Base-by-base conservation (phyloP, 2,329 filamentous ascomycete genomes). In the Ambrosiella beaveri region DNA sequence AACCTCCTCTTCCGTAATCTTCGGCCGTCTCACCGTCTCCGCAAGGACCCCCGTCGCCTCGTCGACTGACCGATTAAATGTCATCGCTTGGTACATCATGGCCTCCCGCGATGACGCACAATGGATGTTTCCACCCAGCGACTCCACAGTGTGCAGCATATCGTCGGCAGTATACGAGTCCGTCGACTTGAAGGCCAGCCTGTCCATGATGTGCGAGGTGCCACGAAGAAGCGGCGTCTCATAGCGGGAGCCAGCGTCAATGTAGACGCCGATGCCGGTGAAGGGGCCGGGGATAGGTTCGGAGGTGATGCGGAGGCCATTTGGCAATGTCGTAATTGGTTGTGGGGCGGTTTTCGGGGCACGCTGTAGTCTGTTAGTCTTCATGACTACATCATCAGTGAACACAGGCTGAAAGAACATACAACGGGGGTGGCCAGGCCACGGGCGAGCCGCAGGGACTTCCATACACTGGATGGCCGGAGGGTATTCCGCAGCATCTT, bases 71-170 rank as follows among this genome's bases (percentile, higher is more conserved):
- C 84, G 85, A 74, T 98, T 98, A 79, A 98, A 98, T 37, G 90
- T 96, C 35, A 93, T 93, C 1, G 89, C 88, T 71, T 98, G 93
- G 74, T 98, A 98, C 93, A 98, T 98, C 72, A 98, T 80, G 59
- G 88, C 88, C 71, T 98, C 93, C 63, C 93, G 79, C 1, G 89
- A 95, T 1, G 90, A 96, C 9, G 91, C 90, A 72, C 93, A 98
- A 72, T 97, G 90, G 61, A 98, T 91, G 69, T 96, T 96, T 38
- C 93, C 93, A 40, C 93, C 93, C 2, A 98, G 75, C 0, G 83
- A 84, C 71, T 97, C 93, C 39, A 96, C 78, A 39, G 83, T 77
- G 70, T 95, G 88, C 17, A 95, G 75, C 82, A 97, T 93, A 64
- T 89, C 76, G 70, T 96, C 90, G 58, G 83, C 81, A 0, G 80